Evolutionary conservation across 2,329 filamentous ascomycete species (phyloP), one percentile per base, ranked within the genome.

Genomic region (Alternaria solani): DNA sequence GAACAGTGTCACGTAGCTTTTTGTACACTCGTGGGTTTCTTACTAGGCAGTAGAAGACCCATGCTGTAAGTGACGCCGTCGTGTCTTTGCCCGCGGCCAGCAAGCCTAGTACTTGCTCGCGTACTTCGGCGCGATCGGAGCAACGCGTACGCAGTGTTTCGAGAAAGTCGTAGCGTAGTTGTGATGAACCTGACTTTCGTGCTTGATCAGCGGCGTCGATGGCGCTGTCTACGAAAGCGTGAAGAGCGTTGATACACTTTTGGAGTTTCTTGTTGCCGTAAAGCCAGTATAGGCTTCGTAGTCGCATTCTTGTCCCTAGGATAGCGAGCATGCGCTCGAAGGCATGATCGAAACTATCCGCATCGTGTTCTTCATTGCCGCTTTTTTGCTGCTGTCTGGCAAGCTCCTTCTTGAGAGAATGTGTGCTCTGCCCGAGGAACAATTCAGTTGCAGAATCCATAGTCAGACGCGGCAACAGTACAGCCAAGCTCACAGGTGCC

Each of bases 81-180:
- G 85, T 86, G 65, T 87, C 85, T 12, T 84, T 81, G 16, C 83
- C 84, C 2, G 84, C 84, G 8, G 85, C 76, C 9, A 86, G 76
- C 58, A 86, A 81, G 64, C 84, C 84, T 41, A 86, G 75, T 7
- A 84, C 72, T 59, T 86, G 82, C 18, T 53, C 59, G 11, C 49
- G 49, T 20, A 59, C 56, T 12, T 59, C 56, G 4, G 43, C 49
- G 7, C 56, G 51, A 23, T 59, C 23, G 23, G 56, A 18, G 41
- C 49, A 59, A 34, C 56, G 36, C 26, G 16, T 18, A n/a, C 56
- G 49, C 2, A 59, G 56, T 47, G 28, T 26, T 11, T 59, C 56
- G 16, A 59, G 43, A 43, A 59, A 59, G 43, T 59, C 51, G 20
- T 59, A 59, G 34, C 56, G 56, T 5, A 59, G 42, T 0, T 47